A percentile compares a stretch with the other conserved stretches of the same genome.
phyloP scores from a whole-genome alignment of 106 monocot genomes.

The Apostasia ramifera region DNA sequence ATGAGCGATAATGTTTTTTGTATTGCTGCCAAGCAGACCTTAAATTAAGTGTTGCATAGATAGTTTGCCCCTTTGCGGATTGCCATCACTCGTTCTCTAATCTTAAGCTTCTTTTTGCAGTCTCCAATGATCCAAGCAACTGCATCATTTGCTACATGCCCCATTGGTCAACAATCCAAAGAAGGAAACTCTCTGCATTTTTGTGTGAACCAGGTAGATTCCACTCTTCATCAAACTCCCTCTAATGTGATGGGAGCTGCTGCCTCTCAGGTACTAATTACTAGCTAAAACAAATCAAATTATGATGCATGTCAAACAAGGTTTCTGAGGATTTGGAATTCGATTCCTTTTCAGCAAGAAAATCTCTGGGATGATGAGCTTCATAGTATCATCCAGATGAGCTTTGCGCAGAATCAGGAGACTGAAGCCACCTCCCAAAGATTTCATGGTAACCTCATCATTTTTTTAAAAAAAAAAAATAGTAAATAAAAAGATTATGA shows the following conservation, averaged over 20 bases:
- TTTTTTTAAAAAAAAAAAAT: too few species aligned
- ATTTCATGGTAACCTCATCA: slow-evolving; percentile 21
- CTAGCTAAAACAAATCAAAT: neutral
- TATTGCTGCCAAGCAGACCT: too few species aligned
- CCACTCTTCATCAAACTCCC: slow-evolving; percentile 13
- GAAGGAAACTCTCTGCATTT: slow-evolving; percentile 2
- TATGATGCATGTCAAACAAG: neutral
- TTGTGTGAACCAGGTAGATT: slow-evolving; percentile 17
- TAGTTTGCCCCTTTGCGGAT: too few species aligned
- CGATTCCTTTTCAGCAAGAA: slow-evolving; percentile 31
- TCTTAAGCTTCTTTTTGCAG: neutral
- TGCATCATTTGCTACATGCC: neutral
- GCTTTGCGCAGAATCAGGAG: slow-evolving; percentile 39
- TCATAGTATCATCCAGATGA: slow-evolving; percentile 51
- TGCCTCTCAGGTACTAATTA: slow-evolving; percentile 44
- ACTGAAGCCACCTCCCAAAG: slow-evolving; percentile 23
- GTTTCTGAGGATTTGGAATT: neutral
- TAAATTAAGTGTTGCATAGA: too few species aligned
- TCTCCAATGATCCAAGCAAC: slow-evolving; percentile 6
- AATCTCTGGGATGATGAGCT: slow-evolving; percentile 59
- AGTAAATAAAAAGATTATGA: neutral
- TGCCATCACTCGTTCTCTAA: neutral
- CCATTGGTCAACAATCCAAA: neutral
- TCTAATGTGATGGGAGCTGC: slow-evolving; percentile 36
- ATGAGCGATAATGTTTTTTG: too few species aligned